Conservation (phyloP, 208 protist genomes). For the Acanthamoeba royreba region DNA sequence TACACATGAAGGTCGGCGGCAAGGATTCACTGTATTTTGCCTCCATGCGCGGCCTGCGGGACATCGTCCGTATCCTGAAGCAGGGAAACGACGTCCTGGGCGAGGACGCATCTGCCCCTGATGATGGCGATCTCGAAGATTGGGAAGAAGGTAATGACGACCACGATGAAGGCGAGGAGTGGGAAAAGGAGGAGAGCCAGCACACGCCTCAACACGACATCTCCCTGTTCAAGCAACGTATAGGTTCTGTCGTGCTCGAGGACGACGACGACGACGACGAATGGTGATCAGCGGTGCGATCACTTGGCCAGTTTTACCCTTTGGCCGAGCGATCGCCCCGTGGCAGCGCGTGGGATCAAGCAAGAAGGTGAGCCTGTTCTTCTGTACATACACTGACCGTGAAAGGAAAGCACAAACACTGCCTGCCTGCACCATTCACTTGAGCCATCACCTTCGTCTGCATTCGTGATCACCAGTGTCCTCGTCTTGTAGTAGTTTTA, state of each 20-base stretch:
- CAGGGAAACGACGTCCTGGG: no score
- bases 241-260: background rate
- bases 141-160: background rate
- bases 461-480: no score
- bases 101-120: no score
- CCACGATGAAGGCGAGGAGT: background rate
- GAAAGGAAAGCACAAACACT: no score
- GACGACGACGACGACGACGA: conserved; percentile 7
- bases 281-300: background rate
- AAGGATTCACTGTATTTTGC: conserved; percentile 6
- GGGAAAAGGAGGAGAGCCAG: background rate
- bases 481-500: no score
- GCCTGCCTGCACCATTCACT: no score
- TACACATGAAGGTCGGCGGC: background rate
- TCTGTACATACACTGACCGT: no score
- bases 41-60: background rate
- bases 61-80: background rate
- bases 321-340: no score
- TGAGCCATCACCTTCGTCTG: no score
- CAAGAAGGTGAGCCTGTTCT: no score
- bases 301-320: no score
- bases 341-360: no score
- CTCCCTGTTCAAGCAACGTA: background rate
- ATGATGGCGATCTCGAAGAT: background rate
- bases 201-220: background rate